phyloP scores from a whole-genome alignment of 2,329 filamentous ascomycete genomes.

The Aulographum hederae region DNA sequence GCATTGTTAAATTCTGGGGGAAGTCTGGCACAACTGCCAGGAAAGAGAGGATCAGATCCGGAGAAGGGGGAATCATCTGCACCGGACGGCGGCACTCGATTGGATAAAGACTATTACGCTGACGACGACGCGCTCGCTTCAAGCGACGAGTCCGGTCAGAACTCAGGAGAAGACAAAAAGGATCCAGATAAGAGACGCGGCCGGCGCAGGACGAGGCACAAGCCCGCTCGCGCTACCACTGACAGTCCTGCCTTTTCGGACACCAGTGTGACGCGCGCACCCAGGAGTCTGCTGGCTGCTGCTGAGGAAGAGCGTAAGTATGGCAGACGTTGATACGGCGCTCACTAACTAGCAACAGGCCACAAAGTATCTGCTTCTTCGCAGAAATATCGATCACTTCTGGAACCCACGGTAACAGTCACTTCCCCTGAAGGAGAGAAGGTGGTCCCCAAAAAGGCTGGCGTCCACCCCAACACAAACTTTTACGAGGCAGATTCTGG shows the following conservation, averaged over 20 bases:
- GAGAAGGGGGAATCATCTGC: constrained; percentile 22
- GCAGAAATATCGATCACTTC: constrained; percentile 44
- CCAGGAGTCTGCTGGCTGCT: constrained; percentile 49
- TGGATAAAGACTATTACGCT: constrained; percentile 51
- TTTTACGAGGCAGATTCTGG: constrained; percentile 50
- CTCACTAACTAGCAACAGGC: too few species aligned
- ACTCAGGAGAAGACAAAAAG: constrained; percentile 42
- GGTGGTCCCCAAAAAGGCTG: constrained; percentile 28
- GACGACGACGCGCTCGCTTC: constrained; percentile 49
- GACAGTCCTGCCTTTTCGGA: constrained; percentile 6
- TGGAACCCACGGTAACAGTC: constrained; percentile 49
- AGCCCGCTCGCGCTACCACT: constrained; percentile 4
- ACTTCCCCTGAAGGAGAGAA: constrained; percentile 46
- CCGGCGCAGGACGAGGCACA: constrained; percentile 16
- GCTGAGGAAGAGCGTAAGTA: constrained; percentile 66
- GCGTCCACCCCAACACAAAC: constrained; percentile 66
- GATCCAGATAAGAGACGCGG: constrained; percentile 19
- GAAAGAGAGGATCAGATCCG: constrained; percentile 29
- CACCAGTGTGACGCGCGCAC: constrained; percentile 21
- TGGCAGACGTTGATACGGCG: too few species aligned
- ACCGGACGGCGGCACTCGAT: constrained; percentile 32
- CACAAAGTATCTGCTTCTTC: too few species aligned
- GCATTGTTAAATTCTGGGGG: constrained; percentile 46
- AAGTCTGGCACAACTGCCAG: constrained; percentile 41
- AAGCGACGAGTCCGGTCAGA: constrained; percentile 41